phyloP scores from a whole-genome alignment of 495 filamentous ascomycete genomes.

The Emericellopsis terricola region DNA sequence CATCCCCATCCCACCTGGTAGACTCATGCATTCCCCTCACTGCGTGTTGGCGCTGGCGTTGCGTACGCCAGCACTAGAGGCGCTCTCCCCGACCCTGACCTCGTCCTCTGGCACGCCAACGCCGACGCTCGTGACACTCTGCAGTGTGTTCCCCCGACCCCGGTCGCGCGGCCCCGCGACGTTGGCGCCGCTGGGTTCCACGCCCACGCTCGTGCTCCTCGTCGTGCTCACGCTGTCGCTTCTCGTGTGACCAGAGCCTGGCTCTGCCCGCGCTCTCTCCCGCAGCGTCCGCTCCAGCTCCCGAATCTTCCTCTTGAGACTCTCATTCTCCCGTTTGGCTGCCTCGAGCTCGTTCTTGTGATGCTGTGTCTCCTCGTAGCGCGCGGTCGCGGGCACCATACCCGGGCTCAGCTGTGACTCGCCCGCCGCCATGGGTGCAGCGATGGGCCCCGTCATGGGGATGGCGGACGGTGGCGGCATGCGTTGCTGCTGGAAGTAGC shows the following conservation, averaged over 20 bases:
- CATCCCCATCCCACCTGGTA: no score
- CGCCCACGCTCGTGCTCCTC: slow-evolving; percentile 8
- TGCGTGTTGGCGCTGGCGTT: neutral
- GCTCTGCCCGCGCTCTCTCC: slow-evolving; percentile 25
- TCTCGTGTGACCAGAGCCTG: slow-evolving; percentile 15
- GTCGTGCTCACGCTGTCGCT: slow-evolving; percentile 24
- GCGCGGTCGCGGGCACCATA: slow-evolving; percentile 30
- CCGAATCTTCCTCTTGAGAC: slow-evolving; percentile 49
- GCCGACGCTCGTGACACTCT: slow-evolving; percentile 17
- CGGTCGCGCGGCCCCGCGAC: slow-evolving; percentile 12
- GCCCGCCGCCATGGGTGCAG: slow-evolving; percentile 4
- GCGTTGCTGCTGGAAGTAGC: slow-evolving; percentile 14
- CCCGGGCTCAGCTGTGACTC: slow-evolving; percentile 20
- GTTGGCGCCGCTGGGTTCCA: slow-evolving; percentile 8
- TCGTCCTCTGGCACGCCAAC: slow-evolving; percentile 30
- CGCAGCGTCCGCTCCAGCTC: slow-evolving; percentile 46
- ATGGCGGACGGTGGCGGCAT: slow-evolving; percentile 3
- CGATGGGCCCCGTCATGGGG: slow-evolving; percentile 5
- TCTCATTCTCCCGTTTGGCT: slow-evolving; percentile 66
- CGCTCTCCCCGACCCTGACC: slow-evolving; percentile 37
- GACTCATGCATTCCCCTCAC: no score
- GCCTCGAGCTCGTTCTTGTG: slow-evolving; percentile 55
- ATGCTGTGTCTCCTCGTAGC: slow-evolving; percentile 54
- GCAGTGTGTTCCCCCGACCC: slow-evolving; percentile 11
- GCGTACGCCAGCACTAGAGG: slow-evolving; percentile 25